Evolutionary conservation across 441 rosid genomes (phyloP).

Genomic region (Dalechampia spathulata): DNA sequence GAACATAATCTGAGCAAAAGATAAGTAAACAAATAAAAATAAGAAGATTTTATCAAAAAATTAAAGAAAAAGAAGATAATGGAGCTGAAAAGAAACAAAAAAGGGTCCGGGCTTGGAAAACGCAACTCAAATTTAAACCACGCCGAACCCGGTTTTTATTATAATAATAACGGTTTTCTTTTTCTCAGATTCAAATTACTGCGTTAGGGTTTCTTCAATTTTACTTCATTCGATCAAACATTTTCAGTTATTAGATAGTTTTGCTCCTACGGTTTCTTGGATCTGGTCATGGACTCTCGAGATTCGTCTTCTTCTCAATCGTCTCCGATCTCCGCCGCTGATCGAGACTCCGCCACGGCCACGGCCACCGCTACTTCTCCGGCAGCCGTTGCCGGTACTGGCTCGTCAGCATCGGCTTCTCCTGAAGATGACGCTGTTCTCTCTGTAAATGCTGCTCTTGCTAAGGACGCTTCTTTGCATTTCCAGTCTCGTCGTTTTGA

Average conservation of each 20-base stretch:
- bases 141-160: no score
- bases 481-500: conserved; percentile 63
- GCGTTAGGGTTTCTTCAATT: conserved; percentile 20
- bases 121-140: no score
- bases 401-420: background rate
- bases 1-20: no score
- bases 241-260: background rate
- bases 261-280: conserved; percentile 20
- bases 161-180: no score
- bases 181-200: background rate
- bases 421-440: conserved; percentile 50
- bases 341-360: conserved; percentile 17
- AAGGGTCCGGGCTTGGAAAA: no score
- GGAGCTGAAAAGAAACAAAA: no score
- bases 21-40: no score
- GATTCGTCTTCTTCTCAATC: conserved; percentile 46
- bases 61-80: no score
- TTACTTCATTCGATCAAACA: background rate
- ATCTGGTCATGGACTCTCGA: conserved; percentile 69
- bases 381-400: conserved; percentile 1
- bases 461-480: conserved; percentile 59
- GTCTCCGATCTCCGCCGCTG: conserved; percentile 18
- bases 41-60: no score
- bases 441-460: conserved; percentile 49
- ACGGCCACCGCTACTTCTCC: conserved; percentile 9